A percentile compares a stretch with the other conserved stretches of the same genome.
Conservation (phyloP, 2,329 filamentous ascomycete genomes). For the Fusarium miscanthi region DNA sequence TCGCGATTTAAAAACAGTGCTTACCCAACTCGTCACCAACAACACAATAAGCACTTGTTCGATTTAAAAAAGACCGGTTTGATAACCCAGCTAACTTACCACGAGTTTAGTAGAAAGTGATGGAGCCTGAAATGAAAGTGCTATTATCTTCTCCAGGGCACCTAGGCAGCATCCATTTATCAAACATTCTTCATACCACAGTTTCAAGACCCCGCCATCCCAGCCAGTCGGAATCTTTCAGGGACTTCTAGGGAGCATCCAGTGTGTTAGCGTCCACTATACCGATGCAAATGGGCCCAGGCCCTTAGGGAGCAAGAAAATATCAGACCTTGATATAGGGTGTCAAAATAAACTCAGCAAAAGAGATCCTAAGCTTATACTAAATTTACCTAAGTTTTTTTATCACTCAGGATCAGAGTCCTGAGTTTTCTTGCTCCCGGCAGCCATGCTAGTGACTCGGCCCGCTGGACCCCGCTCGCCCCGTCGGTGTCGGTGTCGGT, state of each 20-base stretch:
- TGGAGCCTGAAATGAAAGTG: background rate
- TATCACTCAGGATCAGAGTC: too few species aligned
- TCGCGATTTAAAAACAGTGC: background rate
- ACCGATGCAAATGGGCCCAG: slow-evolving; percentile 19
- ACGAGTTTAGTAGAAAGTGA: background rate
- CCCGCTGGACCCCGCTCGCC: slow-evolving; percentile 37
- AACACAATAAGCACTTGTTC: accelerated
- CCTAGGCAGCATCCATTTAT: background rate
- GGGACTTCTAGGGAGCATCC: slow-evolving; percentile 8
- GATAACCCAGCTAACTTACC: background rate
- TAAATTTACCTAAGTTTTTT: too few species aligned
- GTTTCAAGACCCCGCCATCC: slow-evolving; percentile 1
- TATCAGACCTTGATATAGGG: too few species aligned
- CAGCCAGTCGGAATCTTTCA: slow-evolving; percentile 22
- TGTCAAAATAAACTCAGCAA: too few species aligned
- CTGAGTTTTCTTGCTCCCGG: too few species aligned
- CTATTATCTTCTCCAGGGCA: background rate
- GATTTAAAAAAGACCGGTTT: background rate
- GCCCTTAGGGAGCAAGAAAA: too few species aligned
- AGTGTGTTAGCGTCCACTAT: slow-evolving; percentile 37
- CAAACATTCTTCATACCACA: background rate
- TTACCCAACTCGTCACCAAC: background rate
- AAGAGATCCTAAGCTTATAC: too few species aligned
- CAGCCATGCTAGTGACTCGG: slow-evolving; percentile 34
- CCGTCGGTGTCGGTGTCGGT: background rate